Evolutionary conservation across 2,329 filamentous ascomycete genomes (phyloP).

Genomic region (Teratosphaeria gauchensis): DNA sequence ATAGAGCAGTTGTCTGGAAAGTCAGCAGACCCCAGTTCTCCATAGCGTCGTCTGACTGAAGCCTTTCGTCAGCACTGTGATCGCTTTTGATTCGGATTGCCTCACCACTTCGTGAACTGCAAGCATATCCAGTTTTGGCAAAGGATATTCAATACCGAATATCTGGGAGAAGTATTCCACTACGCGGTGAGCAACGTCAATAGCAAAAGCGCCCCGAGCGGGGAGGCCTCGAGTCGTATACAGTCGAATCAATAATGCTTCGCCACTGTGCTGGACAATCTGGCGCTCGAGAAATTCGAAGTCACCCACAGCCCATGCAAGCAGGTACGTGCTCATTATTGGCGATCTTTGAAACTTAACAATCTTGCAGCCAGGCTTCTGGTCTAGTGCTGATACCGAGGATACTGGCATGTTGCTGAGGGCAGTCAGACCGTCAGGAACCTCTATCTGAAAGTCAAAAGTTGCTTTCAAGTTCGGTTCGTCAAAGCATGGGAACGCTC

Average conservation of each 20-base stretch:
- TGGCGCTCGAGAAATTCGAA: conserved; percentile 76
- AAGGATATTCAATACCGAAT: conserved; percentile 80
- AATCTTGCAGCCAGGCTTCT: not conserved
- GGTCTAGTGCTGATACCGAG: not conserved
- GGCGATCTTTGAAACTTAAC: conserved; percentile 75
- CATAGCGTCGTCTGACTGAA: not conserved
- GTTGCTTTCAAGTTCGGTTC: conserved; percentile 93
- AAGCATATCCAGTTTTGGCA: conserved; percentile 80
- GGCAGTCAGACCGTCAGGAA: conserved; percentile 74
- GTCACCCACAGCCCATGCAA: conserved; percentile 88
- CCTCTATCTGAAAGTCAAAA: conserved; percentile 82
- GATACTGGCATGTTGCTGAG: conserved; percentile 78
- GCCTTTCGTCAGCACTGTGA: not conserved
- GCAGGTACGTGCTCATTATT: conserved; percentile 76
- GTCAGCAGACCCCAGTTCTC: not conserved
- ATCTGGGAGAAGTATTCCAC: conserved; percentile 72
- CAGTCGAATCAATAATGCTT: not conserved
- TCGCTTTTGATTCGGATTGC: not conserved
- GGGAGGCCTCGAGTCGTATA: not conserved
- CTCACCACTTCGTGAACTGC: conserved; percentile 62
- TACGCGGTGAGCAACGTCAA: conserved; percentile 80
- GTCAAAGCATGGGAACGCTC: conserved; percentile 93
- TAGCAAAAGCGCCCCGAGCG: conserved; percentile 7
- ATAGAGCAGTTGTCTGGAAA: not conserved
- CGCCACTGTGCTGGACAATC: not conserved